phyloP scores from a whole-genome alignment of 2,329 filamentous ascomycete species.

The Phialocephala subalpina region DNA sequence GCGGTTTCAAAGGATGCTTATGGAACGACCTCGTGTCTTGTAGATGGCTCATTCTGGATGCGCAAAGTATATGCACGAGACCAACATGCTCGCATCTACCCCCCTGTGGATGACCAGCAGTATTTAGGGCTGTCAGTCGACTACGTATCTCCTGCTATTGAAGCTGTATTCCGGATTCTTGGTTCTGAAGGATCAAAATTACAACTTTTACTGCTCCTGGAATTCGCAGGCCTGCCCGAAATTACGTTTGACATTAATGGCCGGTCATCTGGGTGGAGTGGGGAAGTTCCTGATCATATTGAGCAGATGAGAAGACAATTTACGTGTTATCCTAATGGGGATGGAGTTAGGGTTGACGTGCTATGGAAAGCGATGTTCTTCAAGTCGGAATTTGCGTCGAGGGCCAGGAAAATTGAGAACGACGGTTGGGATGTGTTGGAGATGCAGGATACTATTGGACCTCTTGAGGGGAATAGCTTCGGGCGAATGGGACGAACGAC shows the following conservation, averaged over 20 bases:
- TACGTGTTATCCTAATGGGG: slow-evolving; percentile 14
- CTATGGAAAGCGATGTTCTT: slow-evolving; percentile 17
- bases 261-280: slow-evolving; percentile 16
- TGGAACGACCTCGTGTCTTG: slow-evolving; percentile 15
- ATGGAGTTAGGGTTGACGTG: slow-evolving; percentile 17
- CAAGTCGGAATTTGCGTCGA: slow-evolving; percentile 17
- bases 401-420: slow-evolving; percentile 9
- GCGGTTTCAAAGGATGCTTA: slow-evolving; percentile 15
- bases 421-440: slow-evolving; percentile 23
- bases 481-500: slow-evolving; percentile 11
- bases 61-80: slow-evolving; percentile 22
- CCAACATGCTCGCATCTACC: slow-evolving; percentile 20
- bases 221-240: slow-evolving; percentile 8
- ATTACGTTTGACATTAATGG: slow-evolving; percentile 4
- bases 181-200: slow-evolving; percentile 23
- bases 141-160: slow-evolving; percentile 26
- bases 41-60: slow-evolving; percentile 11
- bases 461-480: slow-evolving; percentile 13
- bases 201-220: slow-evolving; percentile 18
- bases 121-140: slow-evolving; percentile 18
- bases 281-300: slow-evolving; percentile 22
- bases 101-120: slow-evolving; percentile 13
- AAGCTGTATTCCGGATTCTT: slow-evolving; percentile 29
- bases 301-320: slow-evolving; percentile 22
- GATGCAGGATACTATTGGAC: slow-evolving; percentile 18